Percentiles rank a stretch among this genome's conserved stretches.
Evolutionary conservation across 345 rosid species (phyloP).

Genomic region (Zanthoxylum bungeanum): DNA sequence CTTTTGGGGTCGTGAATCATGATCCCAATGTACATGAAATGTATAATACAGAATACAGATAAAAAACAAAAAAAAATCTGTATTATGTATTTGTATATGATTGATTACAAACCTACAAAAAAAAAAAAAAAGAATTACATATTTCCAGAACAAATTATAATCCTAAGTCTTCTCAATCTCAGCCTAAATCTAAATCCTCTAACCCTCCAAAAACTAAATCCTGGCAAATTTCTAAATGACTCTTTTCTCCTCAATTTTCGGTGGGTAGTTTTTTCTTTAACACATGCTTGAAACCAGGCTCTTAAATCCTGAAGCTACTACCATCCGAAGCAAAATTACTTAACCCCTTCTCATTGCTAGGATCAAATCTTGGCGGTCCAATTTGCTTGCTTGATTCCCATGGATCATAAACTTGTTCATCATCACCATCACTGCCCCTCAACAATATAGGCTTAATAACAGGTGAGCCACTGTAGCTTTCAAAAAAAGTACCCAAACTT

Average conservation of each 20-base stretch:
- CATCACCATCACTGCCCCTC: conserved; percentile 44
- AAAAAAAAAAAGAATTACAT: conserved; percentile 7
- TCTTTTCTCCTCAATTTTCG: conserved; percentile 38
- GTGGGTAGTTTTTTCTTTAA: neutral
- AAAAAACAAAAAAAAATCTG: neutral
- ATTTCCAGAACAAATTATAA: conserved; percentile 42
- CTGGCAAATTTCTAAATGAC: conserved; percentile 46
- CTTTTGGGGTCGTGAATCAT: too few relatives aligned
- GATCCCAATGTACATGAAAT: neutral
- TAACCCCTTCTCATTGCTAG: neutral
- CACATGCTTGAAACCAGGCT: neutral
- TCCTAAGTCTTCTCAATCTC: conserved; percentile 38
- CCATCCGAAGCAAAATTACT: conserved; percentile 27
- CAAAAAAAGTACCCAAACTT: conserved; percentile 40
- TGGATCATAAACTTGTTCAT: conserved; percentile 27
- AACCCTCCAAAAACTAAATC: conserved; percentile 31
- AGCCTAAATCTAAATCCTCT: conserved; percentile 31
- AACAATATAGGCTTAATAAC: conserved; percentile 33
- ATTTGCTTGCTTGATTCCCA: conserved; percentile 34
- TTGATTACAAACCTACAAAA: neutral
- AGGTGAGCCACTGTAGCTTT: conserved; percentile 46
- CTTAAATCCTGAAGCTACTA: conserved; percentile 21
- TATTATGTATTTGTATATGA: neutral
- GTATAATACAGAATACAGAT: neutral
- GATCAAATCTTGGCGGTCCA: neutral